Evolutionary conservation across 2,329 filamentous ascomycete genomes (phyloP).

Genomic region (Colletotrichum sublineola): DNA sequence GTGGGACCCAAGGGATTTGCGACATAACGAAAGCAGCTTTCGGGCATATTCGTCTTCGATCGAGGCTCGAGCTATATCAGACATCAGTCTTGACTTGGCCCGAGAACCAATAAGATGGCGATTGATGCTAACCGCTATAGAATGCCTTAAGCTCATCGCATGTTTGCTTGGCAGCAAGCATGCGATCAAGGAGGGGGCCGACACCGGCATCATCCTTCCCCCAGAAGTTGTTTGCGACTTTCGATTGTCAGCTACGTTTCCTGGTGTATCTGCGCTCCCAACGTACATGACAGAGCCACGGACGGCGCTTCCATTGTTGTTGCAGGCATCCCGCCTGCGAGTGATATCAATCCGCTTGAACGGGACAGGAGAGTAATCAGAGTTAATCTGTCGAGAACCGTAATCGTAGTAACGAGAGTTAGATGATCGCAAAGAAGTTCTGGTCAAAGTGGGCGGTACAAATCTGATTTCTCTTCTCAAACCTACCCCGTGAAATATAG

Average conservation of each 20-base stretch:
- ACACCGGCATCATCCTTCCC: conserved; percentile 99
- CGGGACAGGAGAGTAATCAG: neutral
- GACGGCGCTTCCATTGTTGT: conserved; percentile 72
- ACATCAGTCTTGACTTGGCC: conserved; percentile 10
- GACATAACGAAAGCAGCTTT: conserved; percentile 86
- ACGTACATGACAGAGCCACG: conserved; percentile 75
- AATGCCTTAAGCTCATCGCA: conserved; percentile 94
- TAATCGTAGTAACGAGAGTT: neutral
- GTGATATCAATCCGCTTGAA: too few relatives aligned
- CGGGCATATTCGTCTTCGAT: conserved; percentile 97
- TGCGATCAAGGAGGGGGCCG: conserved; percentile 88
- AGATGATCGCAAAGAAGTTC: neutral
- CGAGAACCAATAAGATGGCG: too few relatives aligned
- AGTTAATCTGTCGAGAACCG: neutral
- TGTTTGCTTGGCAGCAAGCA: conserved; percentile 94
- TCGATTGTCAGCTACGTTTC: conserved; percentile 10
- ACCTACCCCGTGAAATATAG: neutral
- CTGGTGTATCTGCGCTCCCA: conserved; percentile 46
- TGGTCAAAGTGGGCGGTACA: neutral
- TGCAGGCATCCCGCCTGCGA: conserved; percentile 66
- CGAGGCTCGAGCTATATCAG: conserved; percentile 78
- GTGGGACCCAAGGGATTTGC: conserved; percentile 89
- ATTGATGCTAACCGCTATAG: conserved; percentile 76
- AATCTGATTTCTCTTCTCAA: neutral
- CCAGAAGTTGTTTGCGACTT: conserved; percentile 99